These are phyloP conservation scores for Elongisporangium prolatum DNA, from an alignment of 352 stramenopile genomes.

Conservation along the genomic window DNA sequence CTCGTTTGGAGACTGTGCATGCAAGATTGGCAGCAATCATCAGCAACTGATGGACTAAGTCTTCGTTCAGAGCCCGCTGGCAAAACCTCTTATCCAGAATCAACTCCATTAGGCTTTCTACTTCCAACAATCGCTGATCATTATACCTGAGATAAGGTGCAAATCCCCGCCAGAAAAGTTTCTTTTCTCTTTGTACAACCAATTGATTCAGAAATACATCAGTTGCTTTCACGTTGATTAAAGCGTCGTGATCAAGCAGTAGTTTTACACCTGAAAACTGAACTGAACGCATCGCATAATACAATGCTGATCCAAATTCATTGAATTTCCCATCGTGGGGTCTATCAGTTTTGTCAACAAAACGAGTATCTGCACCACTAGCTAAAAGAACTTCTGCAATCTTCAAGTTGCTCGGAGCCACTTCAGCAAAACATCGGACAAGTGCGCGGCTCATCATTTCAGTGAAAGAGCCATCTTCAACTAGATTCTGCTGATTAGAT, in stretches of 20 bases:
- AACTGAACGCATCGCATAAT: slow-evolving; percentile 22
- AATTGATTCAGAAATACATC: slow-evolving; percentile 35
- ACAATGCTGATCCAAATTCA: slow-evolving; percentile 22
- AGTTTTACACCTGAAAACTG: slow-evolving; percentile 35
- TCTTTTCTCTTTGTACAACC: slow-evolving; percentile 1
- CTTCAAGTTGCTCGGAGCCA: slow-evolving; percentile 29
- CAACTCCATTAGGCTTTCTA: slow-evolving; percentile 36
- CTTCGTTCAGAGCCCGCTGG: slow-evolving; percentile 24
- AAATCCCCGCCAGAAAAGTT: slow-evolving; percentile 28
- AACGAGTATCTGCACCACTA: slow-evolving; percentile 23
- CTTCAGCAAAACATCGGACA: slow-evolving; percentile 30
- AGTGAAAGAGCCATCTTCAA: background rate
- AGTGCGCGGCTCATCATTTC: slow-evolving; percentile 26
- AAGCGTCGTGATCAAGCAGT: slow-evolving; percentile 33
- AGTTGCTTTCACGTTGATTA: slow-evolving; percentile 16
- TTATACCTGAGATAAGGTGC: slow-evolving; percentile 23
- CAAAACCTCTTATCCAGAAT: slow-evolving; percentile 30
- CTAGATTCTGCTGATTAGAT: background rate
- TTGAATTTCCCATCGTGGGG: slow-evolving; percentile 4
- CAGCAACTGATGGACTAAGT: slow-evolving; percentile 40
- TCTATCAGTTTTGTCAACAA: slow-evolving; percentile 13
- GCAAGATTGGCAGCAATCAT: slow-evolving; percentile 27
- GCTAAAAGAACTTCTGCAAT: slow-evolving; percentile 35
- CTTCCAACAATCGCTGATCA: slow-evolving; percentile 27
- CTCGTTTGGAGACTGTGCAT: slow-evolving; percentile 23